Base-by-base conservation (phyloP, 2,329 filamentous ascomycete species). In the Penicillium griseofulvum region DNA sequence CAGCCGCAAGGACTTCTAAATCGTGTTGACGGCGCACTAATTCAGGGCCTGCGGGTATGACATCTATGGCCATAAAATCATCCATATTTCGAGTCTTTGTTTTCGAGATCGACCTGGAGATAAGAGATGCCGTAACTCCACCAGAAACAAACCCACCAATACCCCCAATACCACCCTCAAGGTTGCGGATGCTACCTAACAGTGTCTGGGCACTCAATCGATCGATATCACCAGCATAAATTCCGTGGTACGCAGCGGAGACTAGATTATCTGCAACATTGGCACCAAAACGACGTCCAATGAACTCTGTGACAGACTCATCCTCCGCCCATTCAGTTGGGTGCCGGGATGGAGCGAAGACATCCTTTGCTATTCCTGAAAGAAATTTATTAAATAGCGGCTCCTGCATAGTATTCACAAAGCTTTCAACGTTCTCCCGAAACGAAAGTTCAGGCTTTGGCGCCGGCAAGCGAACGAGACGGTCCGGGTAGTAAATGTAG, bases 181-280 rank as follows among this genome's bases (percentile, higher is more conserved):
- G 73, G n/a, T 80, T 60, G 67, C 78, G 79, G 0, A 77, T 54
- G 26, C 73, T 62, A 10, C 87, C 75, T 37, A 87, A 69, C 38
- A 89, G 77, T 48, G 84, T 85, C 63, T 84, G 85, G 45, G 84
- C 85, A 72, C 91, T 96, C 48, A 97, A 78, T 68, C 87, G 82
- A 70, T 89, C 85, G 45, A 96, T 84, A 73, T 97, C 89, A 5
- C 94, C 94, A 22, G 92, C 94, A 72, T 95, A 96, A 55, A 97
- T 91, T 39, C 94, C 94, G 72, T 97, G 94, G 50, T 91, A 74
- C 2, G 85, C 69, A 1, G 87, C 91, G 5, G 91, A 96, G 7
- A 85, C 74, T 17, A 96, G 51, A 65, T 95, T 92, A 63, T 94
- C 81, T 14, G 85, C 84, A 7, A 89, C 60, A 33, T 78, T 71